Percentiles rank a stretch among this genome's conserved stretches.
Conservation (phyloP, 2,329 filamentous ascomycete genomes). For the Alternaria angustiovoidea region DNA sequence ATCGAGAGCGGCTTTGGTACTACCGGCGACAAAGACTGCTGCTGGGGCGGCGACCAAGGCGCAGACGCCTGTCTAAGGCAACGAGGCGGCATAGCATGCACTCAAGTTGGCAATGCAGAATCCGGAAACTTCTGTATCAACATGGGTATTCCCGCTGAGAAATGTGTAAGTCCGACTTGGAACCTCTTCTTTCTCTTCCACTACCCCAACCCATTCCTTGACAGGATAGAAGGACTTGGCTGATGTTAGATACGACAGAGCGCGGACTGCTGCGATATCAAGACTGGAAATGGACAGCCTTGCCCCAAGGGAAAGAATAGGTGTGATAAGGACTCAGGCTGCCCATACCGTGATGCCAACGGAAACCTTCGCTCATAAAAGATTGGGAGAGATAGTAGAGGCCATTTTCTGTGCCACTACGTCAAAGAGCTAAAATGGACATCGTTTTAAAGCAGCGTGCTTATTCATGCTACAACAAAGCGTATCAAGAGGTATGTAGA, state of each 20-base stretch:
- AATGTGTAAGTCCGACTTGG: background rate
- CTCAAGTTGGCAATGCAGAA: too few relatives aligned
- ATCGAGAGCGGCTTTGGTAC: background rate
- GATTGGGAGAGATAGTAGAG: too few relatives aligned
- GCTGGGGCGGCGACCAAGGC: background rate
- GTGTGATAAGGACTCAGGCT: background rate
- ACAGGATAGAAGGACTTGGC: too few relatives aligned
- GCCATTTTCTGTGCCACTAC: too few relatives aligned
- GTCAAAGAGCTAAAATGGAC: too few relatives aligned
- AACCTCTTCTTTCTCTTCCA: too few relatives aligned
- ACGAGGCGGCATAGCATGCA: too few relatives aligned
- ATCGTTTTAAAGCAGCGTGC: too few relatives aligned
- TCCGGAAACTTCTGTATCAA: background rate
- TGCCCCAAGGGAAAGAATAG: background rate
- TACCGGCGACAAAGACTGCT: background rate
- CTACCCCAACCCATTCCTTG: too few relatives aligned
- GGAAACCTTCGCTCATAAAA: background rate
- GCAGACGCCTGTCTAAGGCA: too few relatives aligned
- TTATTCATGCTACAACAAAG: too few relatives aligned
- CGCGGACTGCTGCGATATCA: background rate
- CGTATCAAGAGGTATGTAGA: too few relatives aligned
- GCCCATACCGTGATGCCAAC: background rate
- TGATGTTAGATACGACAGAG: background rate
- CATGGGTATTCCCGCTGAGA: background rate
- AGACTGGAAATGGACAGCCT: background rate